A percentile compares a stretch with the other conserved stretches of the same genome.
Conservation (phyloP, 2,329 filamentous ascomycete species). For the Echinosphaeria canescens region DNA sequence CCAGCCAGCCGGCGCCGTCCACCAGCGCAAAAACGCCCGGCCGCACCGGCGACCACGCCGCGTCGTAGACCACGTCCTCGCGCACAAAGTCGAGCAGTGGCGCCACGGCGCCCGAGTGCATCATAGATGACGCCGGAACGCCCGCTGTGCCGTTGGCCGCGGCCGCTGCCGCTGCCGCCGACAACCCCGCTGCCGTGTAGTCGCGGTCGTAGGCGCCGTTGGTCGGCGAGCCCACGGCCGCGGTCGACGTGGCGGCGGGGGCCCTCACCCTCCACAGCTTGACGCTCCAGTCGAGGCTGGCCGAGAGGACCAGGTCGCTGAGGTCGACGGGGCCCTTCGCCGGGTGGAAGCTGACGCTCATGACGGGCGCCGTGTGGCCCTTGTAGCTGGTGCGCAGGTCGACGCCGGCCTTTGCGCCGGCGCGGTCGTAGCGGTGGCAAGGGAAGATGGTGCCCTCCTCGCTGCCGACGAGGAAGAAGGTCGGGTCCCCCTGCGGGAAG, state of each 20-base stretch:
- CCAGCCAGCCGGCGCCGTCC: conserved; percentile 77
- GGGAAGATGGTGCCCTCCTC: conserved; percentile 95
- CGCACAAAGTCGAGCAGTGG: conserved; percentile 80
- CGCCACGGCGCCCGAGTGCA: conserved; percentile 11
- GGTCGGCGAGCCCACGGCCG: conserved; percentile 33
- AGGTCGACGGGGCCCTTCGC: conserved; percentile 82
- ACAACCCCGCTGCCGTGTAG: conserved; percentile 81
- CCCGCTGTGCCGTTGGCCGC: conserved; percentile 11
- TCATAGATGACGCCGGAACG: no score
- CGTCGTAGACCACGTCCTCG: conserved; percentile 94
- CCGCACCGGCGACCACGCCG: conserved; percentile 83
- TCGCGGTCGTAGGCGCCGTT: conserved; percentile 95
- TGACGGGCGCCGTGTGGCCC: conserved; percentile 83
- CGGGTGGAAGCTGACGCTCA: conserved; percentile 92
- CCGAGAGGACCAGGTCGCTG: conserved; percentile 81
- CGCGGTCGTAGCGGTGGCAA: conserved; percentile 91
- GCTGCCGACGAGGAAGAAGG: conserved; percentile 91
- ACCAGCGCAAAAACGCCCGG: conserved; percentile 90
- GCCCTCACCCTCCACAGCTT: conserved; percentile 91
- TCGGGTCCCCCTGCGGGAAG: conserved; percentile 87
- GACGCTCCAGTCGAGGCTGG: conserved; percentile 88
- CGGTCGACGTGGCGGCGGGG: conserved; percentile 48
- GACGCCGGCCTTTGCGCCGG: conserved; percentile 88
- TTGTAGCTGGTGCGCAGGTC: conserved; percentile 75
- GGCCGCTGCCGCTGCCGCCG: conserved; percentile 46